phyloP scores from a whole-genome alignment of 2,329 filamentous ascomycete genomes.

The Cladosporium sp. region DNA sequence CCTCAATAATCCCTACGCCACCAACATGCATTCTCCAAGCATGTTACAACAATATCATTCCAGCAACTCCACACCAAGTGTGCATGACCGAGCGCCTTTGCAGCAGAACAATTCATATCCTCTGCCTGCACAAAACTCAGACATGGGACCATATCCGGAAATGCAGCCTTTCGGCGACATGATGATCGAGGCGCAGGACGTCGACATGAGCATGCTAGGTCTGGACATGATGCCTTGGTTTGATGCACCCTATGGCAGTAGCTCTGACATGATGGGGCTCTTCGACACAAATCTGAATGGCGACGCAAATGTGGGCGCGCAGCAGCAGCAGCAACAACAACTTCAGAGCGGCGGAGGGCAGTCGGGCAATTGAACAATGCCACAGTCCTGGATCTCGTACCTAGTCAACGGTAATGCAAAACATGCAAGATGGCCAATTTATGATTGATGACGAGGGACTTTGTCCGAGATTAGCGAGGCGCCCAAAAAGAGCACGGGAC shows the following conservation, averaged over 20 bases:
- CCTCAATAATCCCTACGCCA: slow-evolving; percentile 44
- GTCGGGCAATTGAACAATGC: too few relatives aligned
- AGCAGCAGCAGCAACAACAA: slow-evolving; percentile 3
- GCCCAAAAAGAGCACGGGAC: background rate
- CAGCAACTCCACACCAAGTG: background rate
- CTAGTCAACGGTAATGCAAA: too few relatives aligned
- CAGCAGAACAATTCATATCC: background rate
- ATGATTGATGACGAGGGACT: background rate
- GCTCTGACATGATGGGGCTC: slow-evolving; percentile 20
- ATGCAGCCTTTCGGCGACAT: slow-evolving; percentile 46
- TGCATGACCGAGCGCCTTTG: background rate
- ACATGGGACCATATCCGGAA: slow-evolving; percentile 5
- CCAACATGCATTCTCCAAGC: slow-evolving; percentile 4
- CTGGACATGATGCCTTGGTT: slow-evolving; percentile 72
- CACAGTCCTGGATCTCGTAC: too few relatives aligned
- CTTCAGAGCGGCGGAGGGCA: background rate
- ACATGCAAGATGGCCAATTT: background rate
- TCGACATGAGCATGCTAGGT: slow-evolving; percentile 67
- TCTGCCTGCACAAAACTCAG: background rate
- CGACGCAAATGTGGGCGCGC: slow-evolving; percentile 8
- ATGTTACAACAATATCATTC: background rate
- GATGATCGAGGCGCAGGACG: slow-evolving; percentile 72
- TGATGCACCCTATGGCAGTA: slow-evolving; percentile 37
- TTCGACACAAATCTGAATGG: slow-evolving; percentile 17
- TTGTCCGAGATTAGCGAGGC: background rate